Conservation (phyloP, 208 protist species). For the Jaenimonas drosophilae region DNA sequence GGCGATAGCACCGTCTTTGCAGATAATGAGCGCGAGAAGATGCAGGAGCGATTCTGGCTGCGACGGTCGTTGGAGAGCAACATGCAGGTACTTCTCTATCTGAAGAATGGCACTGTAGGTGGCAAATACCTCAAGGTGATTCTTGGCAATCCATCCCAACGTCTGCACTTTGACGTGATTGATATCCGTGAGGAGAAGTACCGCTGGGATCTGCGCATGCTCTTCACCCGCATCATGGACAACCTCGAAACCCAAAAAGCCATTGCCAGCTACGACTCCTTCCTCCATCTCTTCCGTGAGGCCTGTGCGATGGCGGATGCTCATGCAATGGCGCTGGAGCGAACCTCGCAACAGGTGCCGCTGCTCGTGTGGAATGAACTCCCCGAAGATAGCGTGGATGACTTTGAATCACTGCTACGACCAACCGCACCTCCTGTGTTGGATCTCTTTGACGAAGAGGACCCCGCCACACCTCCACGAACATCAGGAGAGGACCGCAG, state of each 20-base stretch:
- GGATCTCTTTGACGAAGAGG: background rate
- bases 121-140: slow-evolving; percentile 63
- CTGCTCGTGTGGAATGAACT: slow-evolving; percentile 12
- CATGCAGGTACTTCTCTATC: slow-evolving; percentile 62
- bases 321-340: slow-evolving; percentile 26
- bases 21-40: slow-evolving; percentile 10
- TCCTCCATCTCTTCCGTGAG: slow-evolving; percentile 27
- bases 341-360: slow-evolving; percentile 16
- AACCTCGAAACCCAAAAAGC: slow-evolving; percentile 53
- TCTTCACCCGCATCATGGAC: slow-evolving; percentile 56
- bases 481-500: background rate
- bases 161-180: slow-evolving; percentile 54
- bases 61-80: slow-evolving; percentile 37
- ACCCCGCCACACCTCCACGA: no score
- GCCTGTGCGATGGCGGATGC: slow-evolving; percentile 25
- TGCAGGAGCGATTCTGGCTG: slow-evolving; percentile 32
- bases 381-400: slow-evolving; percentile 1
- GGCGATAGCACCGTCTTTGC: background rate
- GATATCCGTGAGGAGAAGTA: slow-evolving; percentile 43
- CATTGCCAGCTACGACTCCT: slow-evolving; percentile 50
- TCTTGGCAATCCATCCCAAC: slow-evolving; percentile 35
- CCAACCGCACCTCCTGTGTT: background rate
- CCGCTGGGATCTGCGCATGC: slow-evolving; percentile 53
- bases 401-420: no score
- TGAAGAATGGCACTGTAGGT: slow-evolving; percentile 26